Base-by-base conservation (phyloP, 768 basidiomycete genomes). In the Austroboletus festivus region DNA sequence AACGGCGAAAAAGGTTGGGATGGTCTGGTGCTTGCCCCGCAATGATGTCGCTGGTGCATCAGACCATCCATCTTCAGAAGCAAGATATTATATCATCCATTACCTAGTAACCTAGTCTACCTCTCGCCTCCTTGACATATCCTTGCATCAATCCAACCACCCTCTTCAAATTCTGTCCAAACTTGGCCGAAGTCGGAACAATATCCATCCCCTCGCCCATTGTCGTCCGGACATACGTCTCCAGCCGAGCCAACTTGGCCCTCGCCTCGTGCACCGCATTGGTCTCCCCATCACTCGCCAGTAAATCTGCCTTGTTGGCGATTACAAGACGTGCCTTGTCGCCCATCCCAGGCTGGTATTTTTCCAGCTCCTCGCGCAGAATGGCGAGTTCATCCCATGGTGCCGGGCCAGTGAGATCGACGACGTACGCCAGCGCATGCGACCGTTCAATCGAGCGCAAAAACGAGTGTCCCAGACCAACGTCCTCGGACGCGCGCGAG, bases 381-480 rank as follows among this genome's bases (percentile, higher is more conserved):
- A 86, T 75, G 4, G 69, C 59, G 21, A 97, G 73, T 44, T 93
- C 92, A 13, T 85, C 80, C 79, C 85, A 87, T 0, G 94, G 93
- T 19, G 77, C 76, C 1, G 82, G 74, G 2, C 74, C 72, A 3
- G 86, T 83, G 6, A 99, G 72, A 65, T 98, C 96, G 26, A 99
- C 86, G 44, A 98, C 93, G 62, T 95, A 97, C 3, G 82, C 89
- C 6, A 98, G 80, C 7, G 89, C 90, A 24, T 85, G 81, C 12
- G 92, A 92, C 5, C 96, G 84, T 61, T 98, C 94, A 67, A 98
- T 90, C 1, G 91, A 86, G 12, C 93, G 82, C 23, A 99, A 69
- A 74, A 98, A 98, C 1, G 89, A 86, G 68, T 97, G 93, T 0
- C 95, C 96, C 2, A 98, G 78, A 4, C 94, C 96, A 42, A 92